These are phyloP conservation scores for Serendipita sp. DNA, from an alignment of 768 basidiomycete genomes.

Conservation along the genomic window DNA sequence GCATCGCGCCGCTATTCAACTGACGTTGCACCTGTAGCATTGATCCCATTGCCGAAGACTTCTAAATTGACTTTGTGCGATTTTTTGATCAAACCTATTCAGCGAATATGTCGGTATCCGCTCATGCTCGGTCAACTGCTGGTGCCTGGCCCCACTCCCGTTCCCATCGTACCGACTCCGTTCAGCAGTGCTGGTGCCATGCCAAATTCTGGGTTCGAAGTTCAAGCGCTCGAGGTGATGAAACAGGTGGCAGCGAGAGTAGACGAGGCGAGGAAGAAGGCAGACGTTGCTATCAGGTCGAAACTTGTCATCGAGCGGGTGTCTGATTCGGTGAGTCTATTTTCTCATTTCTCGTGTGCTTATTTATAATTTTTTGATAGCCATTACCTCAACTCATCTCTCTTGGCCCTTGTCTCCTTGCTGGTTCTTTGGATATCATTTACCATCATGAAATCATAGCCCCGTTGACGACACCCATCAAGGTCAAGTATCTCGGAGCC, in stretches of 20 bases:
- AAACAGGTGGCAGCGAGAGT: constrained; percentile 58
- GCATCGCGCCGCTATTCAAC: constrained; percentile 6
- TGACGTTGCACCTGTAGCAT: neutral
- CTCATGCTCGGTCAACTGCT: constrained; percentile 65
- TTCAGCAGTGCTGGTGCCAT: neutral
- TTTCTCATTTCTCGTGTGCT: neutral
- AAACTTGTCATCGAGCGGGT: constrained; percentile 55
- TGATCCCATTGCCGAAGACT: neutral
- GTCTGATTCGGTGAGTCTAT: constrained; percentile 12
- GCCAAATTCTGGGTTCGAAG: neutral
- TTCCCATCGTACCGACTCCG: neutral
- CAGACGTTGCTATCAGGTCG: constrained; percentile 50
- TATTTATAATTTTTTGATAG: neutral
- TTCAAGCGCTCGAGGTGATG: constrained; percentile 42
- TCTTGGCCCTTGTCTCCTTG: constrained; percentile 62
- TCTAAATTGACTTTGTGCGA: constrained; percentile 35
- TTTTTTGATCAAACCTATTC: constrained; percentile 94
- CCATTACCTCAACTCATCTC: constrained; percentile 28
- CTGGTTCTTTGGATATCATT: constrained; percentile 83
- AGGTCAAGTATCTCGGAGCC: constrained; percentile 75
- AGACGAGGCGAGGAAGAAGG: constrained; percentile 58
- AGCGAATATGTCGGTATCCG: constrained; percentile 90
- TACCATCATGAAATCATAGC: constrained; percentile 39
- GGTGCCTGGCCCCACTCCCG: constrained; percentile 7
- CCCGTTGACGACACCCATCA: constrained; percentile 34